Evolutionary conservation across 2,329 filamentous ascomycete genomes (phyloP).

Genomic region (Byssothecium circinans): DNA sequence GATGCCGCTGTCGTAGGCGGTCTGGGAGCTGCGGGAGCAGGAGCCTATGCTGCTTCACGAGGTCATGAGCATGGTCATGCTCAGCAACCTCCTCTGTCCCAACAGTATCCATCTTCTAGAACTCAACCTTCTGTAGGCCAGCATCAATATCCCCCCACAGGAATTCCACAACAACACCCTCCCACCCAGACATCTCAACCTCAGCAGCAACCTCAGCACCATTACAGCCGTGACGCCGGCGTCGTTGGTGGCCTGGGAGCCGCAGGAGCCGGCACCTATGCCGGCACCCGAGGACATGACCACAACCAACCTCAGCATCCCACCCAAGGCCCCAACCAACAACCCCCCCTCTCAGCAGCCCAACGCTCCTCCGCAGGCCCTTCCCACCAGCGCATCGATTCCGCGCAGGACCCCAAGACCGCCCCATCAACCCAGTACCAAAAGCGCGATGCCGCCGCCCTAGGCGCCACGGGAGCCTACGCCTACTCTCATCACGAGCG

Average conservation of each 20-base stretch:
- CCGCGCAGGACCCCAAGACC: constrained; percentile 19
- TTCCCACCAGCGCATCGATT: constrained; percentile 23
- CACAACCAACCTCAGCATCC: constrained; percentile 1
- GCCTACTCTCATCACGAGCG: constrained; percentile 32
- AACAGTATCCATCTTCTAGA: too few species aligned
- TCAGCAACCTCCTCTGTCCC: too few species aligned
- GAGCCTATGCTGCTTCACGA: constrained; percentile 11
- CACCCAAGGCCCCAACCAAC: constrained; percentile 1
- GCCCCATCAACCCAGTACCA: constrained; percentile 15
- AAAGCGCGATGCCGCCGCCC: constrained; percentile 29
- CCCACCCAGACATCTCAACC: too few species aligned
- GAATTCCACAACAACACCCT: too few species aligned
- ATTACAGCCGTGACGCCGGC: constrained; percentile 28
- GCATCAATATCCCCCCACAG: too few species aligned
- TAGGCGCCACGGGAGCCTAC: constrained; percentile 28
- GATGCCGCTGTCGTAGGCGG: constrained; percentile 27
- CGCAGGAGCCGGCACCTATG: constrained; percentile 13
- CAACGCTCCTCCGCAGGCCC: constrained; percentile 1
- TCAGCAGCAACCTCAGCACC: constrained; percentile 15
- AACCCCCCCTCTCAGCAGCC: constrained; percentile 1
- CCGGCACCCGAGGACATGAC: constrained; percentile 5
- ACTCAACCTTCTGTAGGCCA: too few species aligned
- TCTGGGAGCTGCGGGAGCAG: constrained; percentile 16
- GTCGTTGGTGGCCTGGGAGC: constrained; percentile 21
- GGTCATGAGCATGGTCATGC: constrained; percentile 4